Conservation (phyloP, 441 rosid species). For the Erodium trifolium region DNA sequence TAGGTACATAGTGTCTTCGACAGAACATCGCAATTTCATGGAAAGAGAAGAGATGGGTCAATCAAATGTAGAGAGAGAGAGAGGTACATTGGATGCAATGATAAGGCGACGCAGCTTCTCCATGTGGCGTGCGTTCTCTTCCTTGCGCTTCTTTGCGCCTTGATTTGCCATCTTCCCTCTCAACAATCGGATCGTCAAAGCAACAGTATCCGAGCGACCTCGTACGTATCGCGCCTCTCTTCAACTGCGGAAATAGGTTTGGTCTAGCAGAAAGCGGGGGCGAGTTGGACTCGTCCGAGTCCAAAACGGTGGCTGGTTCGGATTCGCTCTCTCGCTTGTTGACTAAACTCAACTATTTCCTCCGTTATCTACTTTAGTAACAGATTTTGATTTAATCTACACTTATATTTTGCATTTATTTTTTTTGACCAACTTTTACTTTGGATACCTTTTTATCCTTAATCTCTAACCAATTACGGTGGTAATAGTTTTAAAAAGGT, state of each 20-base stretch:
- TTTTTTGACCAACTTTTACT: too few species aligned
- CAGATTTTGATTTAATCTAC: too few species aligned
- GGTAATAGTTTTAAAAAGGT: too few species aligned
- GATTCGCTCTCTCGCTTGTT: background rate
- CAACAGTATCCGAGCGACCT: background rate
- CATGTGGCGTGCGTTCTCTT: slow-evolving; percentile 76
- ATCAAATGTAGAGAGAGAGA: background rate
- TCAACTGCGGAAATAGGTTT: too few species aligned
- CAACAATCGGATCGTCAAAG: background rate
- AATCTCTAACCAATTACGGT: too few species aligned
- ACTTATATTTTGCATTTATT: too few species aligned
- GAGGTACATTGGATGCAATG: slow-evolving; percentile 62
- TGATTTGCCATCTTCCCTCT: slow-evolving; percentile 55
- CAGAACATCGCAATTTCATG: background rate
- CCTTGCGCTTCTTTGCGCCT: slow-evolving; percentile 87
- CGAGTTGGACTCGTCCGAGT: slow-evolving; percentile 1
- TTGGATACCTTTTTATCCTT: too few species aligned
- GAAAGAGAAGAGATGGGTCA: background rate
- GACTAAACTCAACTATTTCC: background rate
- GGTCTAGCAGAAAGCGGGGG: background rate
- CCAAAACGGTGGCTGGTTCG: background rate
- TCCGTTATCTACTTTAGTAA: background rate
- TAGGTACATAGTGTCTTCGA: background rate
- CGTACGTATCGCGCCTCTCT: background rate
- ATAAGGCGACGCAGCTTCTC: slow-evolving; percentile 49